A percentile compares a stretch with the other conserved stretches of the same genome.
Conservation (phyloP, 306 rosid genomes). For the Casuarina glauca region DNA sequence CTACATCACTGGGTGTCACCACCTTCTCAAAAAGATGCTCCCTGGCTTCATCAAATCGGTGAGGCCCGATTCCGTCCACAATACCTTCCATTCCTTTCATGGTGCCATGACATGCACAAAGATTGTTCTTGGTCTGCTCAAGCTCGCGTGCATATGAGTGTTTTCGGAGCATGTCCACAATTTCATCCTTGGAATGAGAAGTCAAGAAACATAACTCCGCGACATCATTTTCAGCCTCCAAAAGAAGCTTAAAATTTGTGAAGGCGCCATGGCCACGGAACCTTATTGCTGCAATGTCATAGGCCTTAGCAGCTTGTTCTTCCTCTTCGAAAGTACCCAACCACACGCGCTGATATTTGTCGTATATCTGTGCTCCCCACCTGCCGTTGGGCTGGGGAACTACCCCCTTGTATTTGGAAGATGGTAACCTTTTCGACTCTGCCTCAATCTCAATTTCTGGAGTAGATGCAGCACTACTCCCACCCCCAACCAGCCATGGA, state of each 20-base stretch:
- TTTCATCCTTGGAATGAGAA: constrained; percentile 47
- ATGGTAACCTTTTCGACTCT: constrained; percentile 33
- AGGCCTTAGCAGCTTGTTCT: constrained; percentile 45
- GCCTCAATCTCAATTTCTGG: constrained; percentile 7
- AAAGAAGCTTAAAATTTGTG: constrained; percentile 23
- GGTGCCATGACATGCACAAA: neutral
- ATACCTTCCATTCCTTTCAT: too few species aligned
- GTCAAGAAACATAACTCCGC: constrained; percentile 27
- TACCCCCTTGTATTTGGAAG: constrained; percentile 45
- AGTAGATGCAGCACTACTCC: neutral
- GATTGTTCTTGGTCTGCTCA: constrained; percentile 27
- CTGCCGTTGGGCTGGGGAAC: constrained; percentile 52
- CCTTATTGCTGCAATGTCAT: constrained; percentile 38
- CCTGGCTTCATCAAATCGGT: neutral
- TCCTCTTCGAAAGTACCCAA: constrained; percentile 44
- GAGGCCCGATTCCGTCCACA: neutral
- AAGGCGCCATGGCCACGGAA: constrained; percentile 39
- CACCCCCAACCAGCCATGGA: neutral
- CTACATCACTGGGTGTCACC: constrained; percentile 53
- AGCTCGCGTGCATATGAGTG: constrained; percentile 43
- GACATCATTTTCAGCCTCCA: neutral
- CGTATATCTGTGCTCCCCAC: constrained; percentile 55
- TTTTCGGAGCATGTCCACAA: constrained; percentile 50
- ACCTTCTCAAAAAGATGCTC: constrained; percentile 43
- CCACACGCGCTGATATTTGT: constrained; percentile 50